Percentiles rank a stretch among this genome's conserved stretches.
These are phyloP conservation scores for Penstemon eatonii DNA, from an alignment of 257 asterid genomes.

Conservation along the genomic window DNA sequence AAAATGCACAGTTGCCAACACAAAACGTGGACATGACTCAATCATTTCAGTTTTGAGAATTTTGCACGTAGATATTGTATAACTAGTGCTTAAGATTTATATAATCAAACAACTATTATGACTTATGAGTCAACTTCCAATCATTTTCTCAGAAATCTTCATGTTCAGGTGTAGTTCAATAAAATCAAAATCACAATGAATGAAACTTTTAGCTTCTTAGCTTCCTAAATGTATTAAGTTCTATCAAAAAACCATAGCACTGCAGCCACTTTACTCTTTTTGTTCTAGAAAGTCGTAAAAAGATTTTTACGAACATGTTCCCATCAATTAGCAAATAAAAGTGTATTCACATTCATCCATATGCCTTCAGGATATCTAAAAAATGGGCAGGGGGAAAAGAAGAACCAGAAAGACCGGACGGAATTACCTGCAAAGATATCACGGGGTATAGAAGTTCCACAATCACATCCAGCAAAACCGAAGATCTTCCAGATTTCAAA, in stretches of 20 bases:
- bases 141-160: constrained; percentile 1
- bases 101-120: background rate
- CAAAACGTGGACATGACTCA: background rate
- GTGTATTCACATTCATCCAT: constrained; percentile 8
- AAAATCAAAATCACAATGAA: constrained; percentile 12
- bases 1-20: constrained; percentile 4
- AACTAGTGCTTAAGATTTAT: background rate
- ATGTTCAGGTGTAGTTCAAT: constrained; percentile 13
- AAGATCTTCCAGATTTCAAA: constrained; percentile 96
- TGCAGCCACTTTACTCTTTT: background rate
- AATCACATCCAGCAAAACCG: constrained; percentile 82
- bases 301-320: constrained; percentile 14
- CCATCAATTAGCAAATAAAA: constrained; percentile 21
- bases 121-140: background rate
- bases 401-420: constrained; percentile 15
- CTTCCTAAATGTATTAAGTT: constrained; percentile 4
- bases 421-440: constrained; percentile 81
- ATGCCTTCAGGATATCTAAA: constrained; percentile 21
- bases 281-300: background rate
- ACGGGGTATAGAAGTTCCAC: constrained; percentile 88
- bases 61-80: background rate
- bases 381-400: constrained; percentile 5
- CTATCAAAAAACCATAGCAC: constrained; percentile 18
- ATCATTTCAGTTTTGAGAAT: constrained; percentile 13
- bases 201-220: background rate